Percentiles rank a stretch among this genome's conserved stretches.
These are phyloP conservation scores for Thuja plicata DNA, from an alignment of 83 land plant genomes.

Conservation along the genomic window DNA sequence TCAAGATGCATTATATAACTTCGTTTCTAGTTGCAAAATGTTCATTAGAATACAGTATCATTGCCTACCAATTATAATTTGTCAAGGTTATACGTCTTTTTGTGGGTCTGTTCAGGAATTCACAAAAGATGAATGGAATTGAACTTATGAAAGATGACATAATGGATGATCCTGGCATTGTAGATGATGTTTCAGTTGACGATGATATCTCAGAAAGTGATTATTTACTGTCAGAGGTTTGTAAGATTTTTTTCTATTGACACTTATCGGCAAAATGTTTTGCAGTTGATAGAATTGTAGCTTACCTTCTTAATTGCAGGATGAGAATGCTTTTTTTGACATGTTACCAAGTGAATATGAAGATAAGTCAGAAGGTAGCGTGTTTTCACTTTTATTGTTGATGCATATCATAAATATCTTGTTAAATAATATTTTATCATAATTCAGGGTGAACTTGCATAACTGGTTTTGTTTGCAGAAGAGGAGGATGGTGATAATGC, in stretches of 20 bases:
- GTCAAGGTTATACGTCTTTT: neutral
- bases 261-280: neutral
- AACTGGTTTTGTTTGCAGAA: slow-evolving; percentile 1
- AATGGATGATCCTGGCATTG: slow-evolving; percentile 4
- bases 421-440: neutral
- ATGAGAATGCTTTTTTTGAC: neutral
- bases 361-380: slow-evolving; percentile 12
- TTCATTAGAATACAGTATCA: neutral
- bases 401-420: neutral
- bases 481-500: slow-evolving; percentile 10
- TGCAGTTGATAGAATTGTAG: neutral
- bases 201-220: slow-evolving; percentile 11
- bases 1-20: slow-evolving; percentile 2
- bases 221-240: slow-evolving; percentile 4
- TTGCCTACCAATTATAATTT: neutral
- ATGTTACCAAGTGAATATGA: neutral
- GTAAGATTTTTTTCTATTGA: neutral
- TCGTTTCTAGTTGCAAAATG: neutral
- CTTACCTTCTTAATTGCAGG: neutral
- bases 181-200: neutral
- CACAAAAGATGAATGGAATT: neutral
- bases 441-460: neutral
- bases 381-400: neutral
- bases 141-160: slow-evolving; percentile 8
- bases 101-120: neutral